Percentiles rank a stretch among this genome's conserved stretches.
phyloP scores from a whole-genome alignment of 495 filamentous ascomycete genomes.

The Hyaloscypha variabilis region DNA sequence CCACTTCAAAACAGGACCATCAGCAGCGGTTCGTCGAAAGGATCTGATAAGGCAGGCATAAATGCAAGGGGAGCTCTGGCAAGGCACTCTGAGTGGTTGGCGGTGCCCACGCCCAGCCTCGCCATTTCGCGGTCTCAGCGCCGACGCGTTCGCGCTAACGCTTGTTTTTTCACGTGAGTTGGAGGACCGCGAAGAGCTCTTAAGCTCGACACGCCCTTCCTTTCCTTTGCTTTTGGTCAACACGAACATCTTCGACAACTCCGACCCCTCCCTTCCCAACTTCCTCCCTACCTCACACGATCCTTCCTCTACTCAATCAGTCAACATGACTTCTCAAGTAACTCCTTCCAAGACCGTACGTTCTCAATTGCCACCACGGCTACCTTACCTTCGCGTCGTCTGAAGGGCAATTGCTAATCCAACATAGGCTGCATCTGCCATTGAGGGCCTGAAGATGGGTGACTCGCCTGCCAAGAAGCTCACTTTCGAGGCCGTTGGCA shows the following conservation, averaged over 20 bases:
- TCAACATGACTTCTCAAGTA: constrained; percentile 67
- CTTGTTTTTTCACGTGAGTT: constrained; percentile 3
- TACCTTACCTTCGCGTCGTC: constrained; percentile 34
- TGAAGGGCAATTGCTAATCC: constrained; percentile 37
- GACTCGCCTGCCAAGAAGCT: constrained; percentile 92
- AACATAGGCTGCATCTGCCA: constrained; percentile 75
- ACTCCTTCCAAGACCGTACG: constrained; percentile 89
- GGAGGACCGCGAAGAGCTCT: not conserved
- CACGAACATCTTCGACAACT: constrained; percentile 22
- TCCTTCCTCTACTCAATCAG: constrained; percentile 14
- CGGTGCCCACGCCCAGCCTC: constrained; percentile 15
- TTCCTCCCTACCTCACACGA: not conserved
- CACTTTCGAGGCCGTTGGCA: constrained; percentile 68
- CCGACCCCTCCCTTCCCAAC: constrained; percentile 1
- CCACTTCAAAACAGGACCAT: constrained; percentile 5
- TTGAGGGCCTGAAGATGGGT: constrained; percentile 86
- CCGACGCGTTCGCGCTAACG: constrained; percentile 14
- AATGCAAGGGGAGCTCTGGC: not conserved
- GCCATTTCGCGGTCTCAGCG: constrained; percentile 16
- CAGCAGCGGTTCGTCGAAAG: not conserved
- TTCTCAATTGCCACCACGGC: constrained; percentile 41
- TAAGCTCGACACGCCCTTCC: not conserved
- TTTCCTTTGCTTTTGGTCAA: constrained; percentile 11
- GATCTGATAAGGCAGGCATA: constrained; percentile 23
- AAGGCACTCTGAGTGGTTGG: constrained; percentile 6